A percentile compares a stretch with the other conserved stretches of the same genome.
Evolutionary conservation across 2,329 filamentous ascomycete species (phyloP).

Genomic region (Diaporthe australafricana): DNA sequence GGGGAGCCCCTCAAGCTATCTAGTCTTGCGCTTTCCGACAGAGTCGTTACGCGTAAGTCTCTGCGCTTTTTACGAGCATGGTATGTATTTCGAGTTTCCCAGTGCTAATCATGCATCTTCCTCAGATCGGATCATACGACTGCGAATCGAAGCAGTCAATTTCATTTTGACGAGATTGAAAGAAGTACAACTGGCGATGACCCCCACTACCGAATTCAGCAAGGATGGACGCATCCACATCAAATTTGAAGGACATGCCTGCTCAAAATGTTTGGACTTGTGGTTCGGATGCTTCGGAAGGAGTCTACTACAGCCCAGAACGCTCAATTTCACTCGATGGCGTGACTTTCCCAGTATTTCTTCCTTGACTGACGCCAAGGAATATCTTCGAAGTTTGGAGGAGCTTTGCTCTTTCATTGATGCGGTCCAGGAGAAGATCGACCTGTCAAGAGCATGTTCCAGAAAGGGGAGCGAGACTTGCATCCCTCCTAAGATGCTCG

Average conservation of each 20-base stretch:
- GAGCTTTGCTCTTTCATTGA: not conserved
- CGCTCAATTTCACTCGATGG: too few relatives aligned
- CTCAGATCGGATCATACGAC: not conserved
- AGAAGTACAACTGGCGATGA: not conserved
- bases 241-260: not conserved
- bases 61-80: too few relatives aligned
- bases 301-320: not conserved
- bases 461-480: not conserved
- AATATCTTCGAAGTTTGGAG: not conserved
- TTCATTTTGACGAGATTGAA: not conserved
- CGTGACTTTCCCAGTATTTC: not conserved
- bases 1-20: not conserved
- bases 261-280: not conserved
- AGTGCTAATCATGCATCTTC: not conserved
- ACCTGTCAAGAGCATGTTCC: not conserved
- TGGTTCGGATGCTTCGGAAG: not conserved
- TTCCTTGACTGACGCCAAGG: not conserved
- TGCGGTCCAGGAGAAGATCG: not conserved
- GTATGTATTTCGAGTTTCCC: not conserved
- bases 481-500: not conserved
- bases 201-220: not conserved
- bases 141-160: not conserved
- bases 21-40: fast-evolving
- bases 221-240: not conserved
- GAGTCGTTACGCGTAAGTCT: not conserved